Base-by-base conservation (phyloP, 2,329 filamentous ascomycete species). In the Aspergillus pseudonomiae region DNA sequence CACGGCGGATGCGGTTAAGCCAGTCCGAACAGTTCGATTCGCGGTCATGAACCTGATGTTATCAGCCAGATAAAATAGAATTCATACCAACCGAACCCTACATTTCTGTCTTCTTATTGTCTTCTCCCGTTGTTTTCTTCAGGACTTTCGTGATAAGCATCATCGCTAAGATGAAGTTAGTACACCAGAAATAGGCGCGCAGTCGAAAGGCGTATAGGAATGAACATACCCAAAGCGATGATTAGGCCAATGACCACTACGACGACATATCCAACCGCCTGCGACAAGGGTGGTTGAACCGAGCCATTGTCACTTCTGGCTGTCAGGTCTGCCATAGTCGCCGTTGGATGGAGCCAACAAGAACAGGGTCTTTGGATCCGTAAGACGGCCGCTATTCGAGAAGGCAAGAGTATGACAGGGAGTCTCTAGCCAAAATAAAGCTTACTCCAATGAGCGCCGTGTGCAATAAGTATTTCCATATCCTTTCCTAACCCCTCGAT, bases 41-140 rank as follows among this genome's bases (percentile, higher is more conserved):
- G 84, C 84, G 0, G 82, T 83, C 79, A 85, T 85, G 68, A 85
- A 85, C 77, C 78, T 80, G 55, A 6, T 2, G 16, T 56, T 1
- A 46, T 57, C 30, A 45, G 46, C 28, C 46, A 26, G 30, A 4
- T 53, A 24, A 36, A 4, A 24, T 12, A 16, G 21, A 48, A 28
- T 28, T 5, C 5, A 26, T 26, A 16, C 12, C 4, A 6, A 11
- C 0, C 3, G 11, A 41, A 11, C 4, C 60, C 21, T 71, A 79
- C 82, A 84, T 86, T 70, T 86, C 84, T 0, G 82, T 85, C 24
- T 81, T 84, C 26, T 77, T 76, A 60, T 84, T 85, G 55, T 85
- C 83, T 64, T 86, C 83, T 1, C 81, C 81, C 0, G 81, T 76
- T 0, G 82, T 84, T 41, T 74, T 79, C 65, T 83, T 85, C n/a